phyloP scores from a whole-genome alignment of 1,139 yeast species.

The Eremothecium cymbalariae region DNA sequence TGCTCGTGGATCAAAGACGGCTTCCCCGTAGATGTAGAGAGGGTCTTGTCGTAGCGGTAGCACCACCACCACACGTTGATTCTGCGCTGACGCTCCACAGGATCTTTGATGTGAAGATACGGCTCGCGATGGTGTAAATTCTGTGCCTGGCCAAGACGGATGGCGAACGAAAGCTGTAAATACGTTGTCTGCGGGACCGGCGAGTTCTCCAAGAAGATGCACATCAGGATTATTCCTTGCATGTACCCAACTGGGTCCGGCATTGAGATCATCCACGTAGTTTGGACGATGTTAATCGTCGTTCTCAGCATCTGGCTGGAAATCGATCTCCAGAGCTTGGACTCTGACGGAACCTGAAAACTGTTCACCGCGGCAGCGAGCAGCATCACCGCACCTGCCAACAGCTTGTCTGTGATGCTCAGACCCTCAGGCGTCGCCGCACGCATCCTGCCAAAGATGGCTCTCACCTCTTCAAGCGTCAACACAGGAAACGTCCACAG shows the following conservation, averaged over 20 bases:
- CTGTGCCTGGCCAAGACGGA: conserved; percentile 9
- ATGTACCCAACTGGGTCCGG: conserved; percentile 8
- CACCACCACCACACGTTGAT: conserved; percentile 7
- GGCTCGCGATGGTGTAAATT: conserved; percentile 9
- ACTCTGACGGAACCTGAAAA: not conserved
- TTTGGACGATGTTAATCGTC: conserved; percentile 8
- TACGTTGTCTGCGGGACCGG: conserved; percentile 9
- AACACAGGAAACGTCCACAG: not conserved
- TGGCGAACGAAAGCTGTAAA: conserved; percentile 7
- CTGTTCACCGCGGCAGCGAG: not conserved
- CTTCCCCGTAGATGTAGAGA: conserved; percentile 10
- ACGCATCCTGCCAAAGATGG: not conserved
- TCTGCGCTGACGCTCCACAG: conserved; percentile 7
- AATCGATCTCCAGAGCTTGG: conserved; percentile 6
- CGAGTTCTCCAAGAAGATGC: conserved; percentile 9
- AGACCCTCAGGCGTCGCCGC: not conserved
- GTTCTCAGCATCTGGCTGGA: conserved; percentile 7
- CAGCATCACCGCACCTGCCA: not conserved
- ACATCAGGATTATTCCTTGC: conserved; percentile 7
- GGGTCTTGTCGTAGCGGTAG: conserved; percentile 9
- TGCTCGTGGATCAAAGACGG: conserved; percentile 10
- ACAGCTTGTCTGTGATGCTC: conserved; percentile 2
- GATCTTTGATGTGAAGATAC: conserved; percentile 5
- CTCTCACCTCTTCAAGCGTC: not conserved
- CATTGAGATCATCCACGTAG: conserved; percentile 6